phyloP scores from a whole-genome alignment of 768 basidiomycete genomes.

The Pleurotus cornucopiae region DNA sequence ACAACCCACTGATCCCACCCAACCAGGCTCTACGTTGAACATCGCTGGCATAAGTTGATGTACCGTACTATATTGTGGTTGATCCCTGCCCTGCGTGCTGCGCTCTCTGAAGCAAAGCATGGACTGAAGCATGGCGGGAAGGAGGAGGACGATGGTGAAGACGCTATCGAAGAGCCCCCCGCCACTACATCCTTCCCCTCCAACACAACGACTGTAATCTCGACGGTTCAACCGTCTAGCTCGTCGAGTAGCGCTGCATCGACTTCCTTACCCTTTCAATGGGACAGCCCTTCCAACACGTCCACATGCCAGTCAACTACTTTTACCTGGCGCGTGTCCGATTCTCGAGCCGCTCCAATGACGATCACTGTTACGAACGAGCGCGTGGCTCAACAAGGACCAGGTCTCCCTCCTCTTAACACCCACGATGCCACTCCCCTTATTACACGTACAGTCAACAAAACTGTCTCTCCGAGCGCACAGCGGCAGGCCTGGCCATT shows the following conservation, averaged over 20 bases:
- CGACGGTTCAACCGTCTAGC: neutral
- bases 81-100: neutral
- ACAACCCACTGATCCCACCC: no score
- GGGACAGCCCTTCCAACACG: conserved; percentile 19
- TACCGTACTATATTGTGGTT: neutral
- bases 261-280: conserved; percentile 14
- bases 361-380: conserved; percentile 14
- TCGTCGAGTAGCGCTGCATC: neutral
- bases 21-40: no score
- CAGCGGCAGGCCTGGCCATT: conserved; percentile 21
- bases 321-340: conserved; percentile 21
- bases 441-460: conserved; percentile 18
- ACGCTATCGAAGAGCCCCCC: neutral
- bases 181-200: neutral
- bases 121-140: neutral
- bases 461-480: conserved; percentile 18
- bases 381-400: conserved; percentile 4
- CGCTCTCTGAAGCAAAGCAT: neutral
- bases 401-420: conserved; percentile 9
- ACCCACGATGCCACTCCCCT: neutral
- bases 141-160: neutral
- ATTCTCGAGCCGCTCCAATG: conserved; percentile 12
- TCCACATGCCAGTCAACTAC: conserved; percentile 23
- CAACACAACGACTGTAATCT: neutral
- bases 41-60: neutral